Conservation (phyloP, 352 stramenopile genomes). For the Blastocystis sp. region DNA sequence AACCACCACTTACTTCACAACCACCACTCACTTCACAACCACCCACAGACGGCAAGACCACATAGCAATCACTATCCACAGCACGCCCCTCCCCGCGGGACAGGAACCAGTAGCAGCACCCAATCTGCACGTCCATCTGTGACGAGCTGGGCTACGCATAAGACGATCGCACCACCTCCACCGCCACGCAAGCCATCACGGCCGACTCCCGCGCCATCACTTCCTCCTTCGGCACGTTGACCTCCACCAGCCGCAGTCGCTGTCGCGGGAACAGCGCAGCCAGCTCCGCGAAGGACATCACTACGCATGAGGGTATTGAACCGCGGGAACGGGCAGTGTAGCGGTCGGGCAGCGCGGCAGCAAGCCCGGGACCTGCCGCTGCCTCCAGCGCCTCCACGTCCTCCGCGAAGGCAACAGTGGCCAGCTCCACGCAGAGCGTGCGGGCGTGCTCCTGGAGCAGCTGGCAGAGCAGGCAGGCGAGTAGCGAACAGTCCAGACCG, state of each 20-base stretch:
- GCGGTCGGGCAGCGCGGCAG: background rate
- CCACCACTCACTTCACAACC: too few relatives aligned
- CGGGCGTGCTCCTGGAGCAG: background rate
- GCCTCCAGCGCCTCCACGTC: background rate
- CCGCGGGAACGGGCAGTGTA: slow-evolving; percentile 10
- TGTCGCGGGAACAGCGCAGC: slow-evolving; percentile 23
- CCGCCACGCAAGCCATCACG: background rate
- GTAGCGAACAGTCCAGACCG: slow-evolving; percentile 52
- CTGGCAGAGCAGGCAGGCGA: slow-evolving; percentile 27
- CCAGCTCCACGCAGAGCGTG: background rate
- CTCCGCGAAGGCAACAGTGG: slow-evolving; percentile 20
- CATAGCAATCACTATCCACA: too few relatives aligned
- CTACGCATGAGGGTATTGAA: background rate
- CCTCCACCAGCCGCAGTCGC: slow-evolving; percentile 25
- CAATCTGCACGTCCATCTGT: slow-evolving; percentile 63
- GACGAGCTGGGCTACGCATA: slow-evolving; percentile 13
- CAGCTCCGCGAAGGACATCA: slow-evolving; percentile 50
- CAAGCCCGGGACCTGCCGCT: background rate
- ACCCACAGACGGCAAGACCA: too few relatives aligned
- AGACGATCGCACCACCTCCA: background rate
- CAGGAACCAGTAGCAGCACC: slow-evolving; percentile 53
- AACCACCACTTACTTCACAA: too few relatives aligned
- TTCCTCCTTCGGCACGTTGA: slow-evolving; percentile 34
- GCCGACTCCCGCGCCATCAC: background rate
- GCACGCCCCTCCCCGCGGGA: slow-evolving; percentile 10